Evolutionary conservation across 1,139 yeast species (phyloP).

Genomic region (Sugiyamaella japonica): DNA sequence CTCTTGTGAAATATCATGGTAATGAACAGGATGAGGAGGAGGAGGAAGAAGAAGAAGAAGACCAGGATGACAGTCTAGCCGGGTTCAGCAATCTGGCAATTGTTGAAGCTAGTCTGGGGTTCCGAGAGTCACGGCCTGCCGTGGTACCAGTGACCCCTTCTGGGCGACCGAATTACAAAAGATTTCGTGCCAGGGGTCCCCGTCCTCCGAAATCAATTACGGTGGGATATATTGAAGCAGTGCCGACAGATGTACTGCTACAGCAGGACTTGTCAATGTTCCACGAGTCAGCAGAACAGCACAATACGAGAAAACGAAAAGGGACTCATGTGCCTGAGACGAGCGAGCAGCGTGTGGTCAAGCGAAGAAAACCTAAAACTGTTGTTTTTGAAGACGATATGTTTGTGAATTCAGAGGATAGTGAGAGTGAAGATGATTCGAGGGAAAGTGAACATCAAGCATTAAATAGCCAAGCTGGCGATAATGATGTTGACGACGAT

Average conservation of each 20-base stretch:
- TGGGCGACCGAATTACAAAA: slow-evolving; percentile 21
- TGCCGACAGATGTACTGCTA: not conserved
- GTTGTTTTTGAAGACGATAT: slow-evolving; percentile 5
- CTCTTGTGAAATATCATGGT: slow-evolving; percentile 10
- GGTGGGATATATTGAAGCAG: slow-evolving; percentile 11
- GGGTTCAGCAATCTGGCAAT: slow-evolving; percentile 22
- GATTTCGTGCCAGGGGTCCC: slow-evolving; percentile 16
- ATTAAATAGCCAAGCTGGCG: not conserved
- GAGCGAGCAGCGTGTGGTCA: slow-evolving; percentile 1
- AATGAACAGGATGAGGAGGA: slow-evolving; percentile 16
- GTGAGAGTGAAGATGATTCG: slow-evolving; percentile 5
- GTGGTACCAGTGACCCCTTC: not conserved
- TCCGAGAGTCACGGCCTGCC: not conserved
- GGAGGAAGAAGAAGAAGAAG: slow-evolving; percentile 17
- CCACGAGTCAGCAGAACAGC: not conserved
- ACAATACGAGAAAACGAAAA: not conserved
- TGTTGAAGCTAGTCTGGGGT: slow-evolving; percentile 21
- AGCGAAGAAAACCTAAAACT: slow-evolving; percentile 10
- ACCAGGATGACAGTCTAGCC: slow-evolving; percentile 15
- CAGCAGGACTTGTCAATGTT: slow-evolving; percentile 18
- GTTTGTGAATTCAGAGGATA: slow-evolving; percentile 18
- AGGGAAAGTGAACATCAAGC: not conserved
- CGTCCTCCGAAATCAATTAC: slow-evolving; percentile 5
- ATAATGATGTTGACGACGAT: slow-evolving; percentile 21
- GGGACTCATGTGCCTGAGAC: not conserved